Base-by-base conservation (phyloP, 164 flowering plant genomes). In the Liriodendron chinense region DNA sequence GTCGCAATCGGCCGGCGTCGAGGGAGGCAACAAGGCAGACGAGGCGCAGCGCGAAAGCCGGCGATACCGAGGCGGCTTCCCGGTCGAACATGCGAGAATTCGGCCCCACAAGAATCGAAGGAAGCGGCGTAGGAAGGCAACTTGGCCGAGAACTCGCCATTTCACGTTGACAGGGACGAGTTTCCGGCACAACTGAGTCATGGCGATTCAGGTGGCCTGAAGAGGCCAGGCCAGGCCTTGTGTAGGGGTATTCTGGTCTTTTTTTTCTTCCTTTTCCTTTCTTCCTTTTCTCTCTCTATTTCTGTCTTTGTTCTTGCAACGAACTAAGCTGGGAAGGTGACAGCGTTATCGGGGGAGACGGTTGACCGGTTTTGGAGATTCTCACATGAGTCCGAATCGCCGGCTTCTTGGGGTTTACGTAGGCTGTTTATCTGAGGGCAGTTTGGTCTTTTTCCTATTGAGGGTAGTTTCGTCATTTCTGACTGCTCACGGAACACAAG, bases 121-220 rank as follows among this genome's bases (percentile, higher is more conserved):
- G 56, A 94, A 79, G 2, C 80, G 78, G 23, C 86, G 80, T 62
- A 92, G 80, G 25, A 86, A 69, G 4, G 87, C 65, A 0, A 89
- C 80, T 63, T 85, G 80, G 3, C 83, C 80, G 1, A 83, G 25
- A 16, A 88, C 3, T 25, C 81, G 73, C 88, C 88, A 83, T 78
- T 81, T 80, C 53, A 87, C 24, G 64, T 87, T 78, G 50, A 82
- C 74, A 5, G 63, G 84, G 53, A 85, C 82, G n/a, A 85, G 71
- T 78, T 78, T 88, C 73, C 91, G 82, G 83, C 91, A 74, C 18
- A 91, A 74, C 26, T 86, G 88, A 7, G 90, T 87, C 95, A 91
- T 92, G 72, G 13, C 3, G 43, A 34, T 86, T 87, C 69, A 64
- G 78, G 79, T 61, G 69, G 62, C 68, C 64, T 64, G 56, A 72